Base-by-base conservation (phyloP, 257 asterid species). In the Jacaranda mimosifolia region DNA sequence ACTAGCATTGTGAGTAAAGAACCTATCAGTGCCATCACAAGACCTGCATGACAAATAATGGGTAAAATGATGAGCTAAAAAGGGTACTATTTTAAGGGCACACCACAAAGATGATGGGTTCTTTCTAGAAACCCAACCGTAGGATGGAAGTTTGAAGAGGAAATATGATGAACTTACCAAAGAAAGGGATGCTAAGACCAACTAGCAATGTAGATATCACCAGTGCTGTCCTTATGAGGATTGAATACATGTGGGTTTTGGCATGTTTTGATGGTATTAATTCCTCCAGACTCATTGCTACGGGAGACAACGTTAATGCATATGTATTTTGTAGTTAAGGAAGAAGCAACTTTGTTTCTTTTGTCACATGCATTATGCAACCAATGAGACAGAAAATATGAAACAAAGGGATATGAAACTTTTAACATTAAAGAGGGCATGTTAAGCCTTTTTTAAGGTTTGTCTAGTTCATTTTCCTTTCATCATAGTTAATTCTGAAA, bases 231-330 rank as follows among this genome's bases (percentile, higher is more conserved):
- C 99, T 84, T 40, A 96, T 86, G 75, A 96, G 79, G 82, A 93
- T 71, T 0, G 96, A 81, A 63, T 90, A 93, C 57, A 87, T 17
- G 63, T 70, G 62, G 45, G 92, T 88, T 56, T 89, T 89, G 56
- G 74, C 46, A 36, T 82, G 81, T 68, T 79, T 80, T 18, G 92
- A 74, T 11, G 97, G 97, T 72, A 93, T 87, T 84, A 96, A 46
- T 80, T 96, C 98, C 85, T 96, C 99, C 19, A 96, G 86, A 84
- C 99, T 85, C 97, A 91, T 75, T 15, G 98, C 99, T 60, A 96
- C 97, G 0, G 97, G 99, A 48, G 97, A 84, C 85, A 96, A 79
- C 82, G 97, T 93, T 77, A 96, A 80, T 45, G 99, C 98, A 89
- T 90, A 93, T 35, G 94, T 93, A 79, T 74, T 5, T 42, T 17